Percentiles rank a stretch among this genome's conserved stretches.
phyloP scores from a whole-genome alignment of 805 yeast genomes.

The Lachancea fermentati region DNA sequence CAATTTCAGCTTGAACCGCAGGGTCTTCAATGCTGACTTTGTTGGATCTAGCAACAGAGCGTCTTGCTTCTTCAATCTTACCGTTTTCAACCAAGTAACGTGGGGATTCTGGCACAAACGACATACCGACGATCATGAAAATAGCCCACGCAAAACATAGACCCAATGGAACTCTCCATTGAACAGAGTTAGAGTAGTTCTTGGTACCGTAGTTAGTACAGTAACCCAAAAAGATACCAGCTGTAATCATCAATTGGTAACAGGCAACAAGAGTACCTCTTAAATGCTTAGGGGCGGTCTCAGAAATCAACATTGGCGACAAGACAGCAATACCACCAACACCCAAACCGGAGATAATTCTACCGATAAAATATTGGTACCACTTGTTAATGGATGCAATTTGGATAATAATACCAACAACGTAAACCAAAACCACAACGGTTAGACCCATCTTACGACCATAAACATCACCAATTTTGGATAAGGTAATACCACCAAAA shows the following conservation, averaged over 20 bases:
- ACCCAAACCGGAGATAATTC: slow-evolving; percentile 65
- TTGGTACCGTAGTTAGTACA: slow-evolving; percentile 67
- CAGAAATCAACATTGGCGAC: slow-evolving; percentile 69
- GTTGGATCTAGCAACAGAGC: slow-evolving; percentile 53
- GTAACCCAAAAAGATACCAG: slow-evolving; percentile 73
- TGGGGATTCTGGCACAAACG: slow-evolving; percentile 68
- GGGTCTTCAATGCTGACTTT: slow-evolving; percentile 49
- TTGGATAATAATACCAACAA: slow-evolving; percentile 63
- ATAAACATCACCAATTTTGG: slow-evolving; percentile 53
- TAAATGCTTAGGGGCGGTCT: slow-evolving; percentile 61
- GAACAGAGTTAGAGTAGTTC: slow-evolving; percentile 54
- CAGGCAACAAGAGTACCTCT: slow-evolving; percentile 69
- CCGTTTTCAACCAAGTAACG: slow-evolving; percentile 54
- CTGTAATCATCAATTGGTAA: slow-evolving; percentile 64
- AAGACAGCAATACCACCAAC: slow-evolving; percentile 75
- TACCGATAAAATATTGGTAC: slow-evolving; percentile 68
- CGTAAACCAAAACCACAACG: slow-evolving; percentile 56
- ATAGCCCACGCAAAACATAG: slow-evolving; percentile 45
- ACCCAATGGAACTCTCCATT: slow-evolving; percentile 73
- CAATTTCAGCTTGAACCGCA: slow-evolving; percentile 51
- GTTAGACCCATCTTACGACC: slow-evolving; percentile 65
- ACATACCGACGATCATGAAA: slow-evolving; percentile 34
- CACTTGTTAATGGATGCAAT: slow-evolving; percentile 49
- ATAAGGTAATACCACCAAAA: slow-evolving; percentile 55
- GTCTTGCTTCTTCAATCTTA: slow-evolving; percentile 55